phyloP scores from a whole-genome alignment of 805 yeast genomes.

The Wickerhamomyces mucosus region DNA sequence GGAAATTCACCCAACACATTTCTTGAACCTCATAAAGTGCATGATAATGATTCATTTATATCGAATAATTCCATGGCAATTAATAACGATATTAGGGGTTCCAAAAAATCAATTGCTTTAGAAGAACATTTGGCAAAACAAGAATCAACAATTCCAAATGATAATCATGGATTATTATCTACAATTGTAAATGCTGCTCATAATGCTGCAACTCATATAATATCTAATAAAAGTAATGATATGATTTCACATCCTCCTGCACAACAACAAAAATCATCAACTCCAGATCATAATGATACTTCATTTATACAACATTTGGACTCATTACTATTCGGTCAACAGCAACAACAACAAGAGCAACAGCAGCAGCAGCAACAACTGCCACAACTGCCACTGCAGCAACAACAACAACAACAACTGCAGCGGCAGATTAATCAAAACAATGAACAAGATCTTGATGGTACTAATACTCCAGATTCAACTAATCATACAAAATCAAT shows the following conservation, averaged over 20 bases:
- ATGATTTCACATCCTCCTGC: constrained; percentile 7
- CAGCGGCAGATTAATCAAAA: background rate
- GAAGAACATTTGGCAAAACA: constrained; percentile 7
- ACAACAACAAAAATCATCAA: background rate
- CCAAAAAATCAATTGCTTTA: constrained; percentile 2
- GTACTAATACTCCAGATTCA: background rate
- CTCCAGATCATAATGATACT: constrained; percentile 3
- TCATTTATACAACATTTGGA: constrained; percentile 29
- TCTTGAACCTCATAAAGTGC: too few relatives aligned
- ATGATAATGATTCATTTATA: too few relatives aligned
- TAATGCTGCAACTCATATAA: constrained; percentile 27
- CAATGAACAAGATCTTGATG: constrained; percentile 4
- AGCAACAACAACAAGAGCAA: too few relatives aligned
- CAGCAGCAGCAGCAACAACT: too few relatives aligned
- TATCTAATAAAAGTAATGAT: constrained; percentile 2
- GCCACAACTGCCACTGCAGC: too few relatives aligned
- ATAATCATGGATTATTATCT: constrained; percentile 28
- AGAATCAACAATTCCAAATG: constrained; percentile 1
- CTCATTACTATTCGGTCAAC: constrained; percentile 18
- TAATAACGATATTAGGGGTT: too few relatives aligned
- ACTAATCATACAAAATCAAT: constrained; percentile 4
- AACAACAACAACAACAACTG: background rate
- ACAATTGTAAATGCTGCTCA: constrained; percentile 39
- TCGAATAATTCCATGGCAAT: too few relatives aligned
- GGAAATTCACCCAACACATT: too few relatives aligned